A percentile compares a stretch with the other conserved stretches of the same genome.
phyloP scores from a whole-genome alignment of 257 asterid genomes.

The Schizonepeta tenuifolia region DNA sequence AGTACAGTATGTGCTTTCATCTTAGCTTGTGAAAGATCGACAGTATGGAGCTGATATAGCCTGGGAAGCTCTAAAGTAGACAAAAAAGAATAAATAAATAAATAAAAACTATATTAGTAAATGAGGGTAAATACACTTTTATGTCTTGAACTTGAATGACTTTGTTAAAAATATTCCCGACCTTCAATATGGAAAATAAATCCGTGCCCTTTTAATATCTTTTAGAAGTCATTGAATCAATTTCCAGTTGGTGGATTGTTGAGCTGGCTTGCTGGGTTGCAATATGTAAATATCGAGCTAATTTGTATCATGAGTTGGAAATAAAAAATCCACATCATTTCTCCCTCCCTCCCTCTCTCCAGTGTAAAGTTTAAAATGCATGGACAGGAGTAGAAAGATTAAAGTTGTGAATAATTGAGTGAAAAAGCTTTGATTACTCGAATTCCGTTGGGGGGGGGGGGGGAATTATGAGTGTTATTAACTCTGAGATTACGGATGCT shows the following conservation, averaged over 20 bases:
- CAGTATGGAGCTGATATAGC: conserved; percentile 2
- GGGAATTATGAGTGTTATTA: background rate
- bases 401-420: background rate
- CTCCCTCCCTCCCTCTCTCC: too few relatives aligned
- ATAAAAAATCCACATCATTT: too few relatives aligned
- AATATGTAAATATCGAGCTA: background rate
- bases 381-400: background rate
- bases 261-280: background rate
- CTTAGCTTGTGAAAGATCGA: background rate
- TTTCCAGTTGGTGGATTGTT: background rate
- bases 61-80: background rate
- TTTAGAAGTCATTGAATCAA: background rate
- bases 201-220: background rate
- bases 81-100: background rate
- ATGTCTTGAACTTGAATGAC: background rate
- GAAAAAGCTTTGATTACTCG: background rate
- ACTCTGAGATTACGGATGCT: background rate
- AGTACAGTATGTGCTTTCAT: background rate
- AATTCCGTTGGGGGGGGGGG: background rate
- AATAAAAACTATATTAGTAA: too few relatives aligned
- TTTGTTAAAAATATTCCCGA: background rate
- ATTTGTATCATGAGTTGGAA: background rate
- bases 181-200: background rate
- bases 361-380: background rate
- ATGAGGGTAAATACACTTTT: background rate